Conservation (phyloP, 495 filamentous ascomycete species). For the Hyaloscypha variabilis region DNA sequence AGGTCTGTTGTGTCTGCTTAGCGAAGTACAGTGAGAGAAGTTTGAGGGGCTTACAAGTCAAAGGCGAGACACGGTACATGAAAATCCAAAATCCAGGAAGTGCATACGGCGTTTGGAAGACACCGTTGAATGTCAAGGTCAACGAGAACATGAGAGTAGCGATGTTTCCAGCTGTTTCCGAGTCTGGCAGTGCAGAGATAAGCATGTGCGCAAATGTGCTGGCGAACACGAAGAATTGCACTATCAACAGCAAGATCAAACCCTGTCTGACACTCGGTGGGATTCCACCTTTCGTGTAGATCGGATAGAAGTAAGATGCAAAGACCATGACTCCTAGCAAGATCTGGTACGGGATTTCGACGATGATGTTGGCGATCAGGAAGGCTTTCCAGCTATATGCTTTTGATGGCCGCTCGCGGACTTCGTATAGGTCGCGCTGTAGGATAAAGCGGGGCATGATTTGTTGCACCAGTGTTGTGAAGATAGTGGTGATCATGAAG, state of each 20-base stretch:
- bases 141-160: slow-evolving; percentile 64
- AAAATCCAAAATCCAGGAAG: slow-evolving; percentile 83
- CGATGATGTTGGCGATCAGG: slow-evolving; percentile 67
- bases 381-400: slow-evolving; percentile 76
- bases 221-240: slow-evolving; percentile 69
- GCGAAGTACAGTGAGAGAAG: background rate
- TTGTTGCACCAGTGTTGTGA: slow-evolving; percentile 40
- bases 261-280: slow-evolving; percentile 44
- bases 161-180: slow-evolving; percentile 58
- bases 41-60: slow-evolving; percentile 48
- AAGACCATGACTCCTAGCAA: slow-evolving; percentile 61
- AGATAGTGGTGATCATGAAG: slow-evolving; percentile 57
- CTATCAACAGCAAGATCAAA: slow-evolving; percentile 55
- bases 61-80: slow-evolving; percentile 79
- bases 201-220: slow-evolving; percentile 67
- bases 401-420: slow-evolving; percentile 68
- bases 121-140: slow-evolving; percentile 66
- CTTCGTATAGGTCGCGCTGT: slow-evolving; percentile 67
- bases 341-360: slow-evolving; percentile 73
- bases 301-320: slow-evolving; percentile 64
- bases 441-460: slow-evolving; percentile 68
- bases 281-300: slow-evolving; percentile 41
- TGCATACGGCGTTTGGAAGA: slow-evolving; percentile 62
- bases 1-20: slow-evolving; percentile 38
- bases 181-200: slow-evolving; percentile 51